These are phyloP conservation scores for Septoria petroselini DNA, from an alignment of 2,329 filamentous ascomycete species.

Conservation along the genomic window DNA sequence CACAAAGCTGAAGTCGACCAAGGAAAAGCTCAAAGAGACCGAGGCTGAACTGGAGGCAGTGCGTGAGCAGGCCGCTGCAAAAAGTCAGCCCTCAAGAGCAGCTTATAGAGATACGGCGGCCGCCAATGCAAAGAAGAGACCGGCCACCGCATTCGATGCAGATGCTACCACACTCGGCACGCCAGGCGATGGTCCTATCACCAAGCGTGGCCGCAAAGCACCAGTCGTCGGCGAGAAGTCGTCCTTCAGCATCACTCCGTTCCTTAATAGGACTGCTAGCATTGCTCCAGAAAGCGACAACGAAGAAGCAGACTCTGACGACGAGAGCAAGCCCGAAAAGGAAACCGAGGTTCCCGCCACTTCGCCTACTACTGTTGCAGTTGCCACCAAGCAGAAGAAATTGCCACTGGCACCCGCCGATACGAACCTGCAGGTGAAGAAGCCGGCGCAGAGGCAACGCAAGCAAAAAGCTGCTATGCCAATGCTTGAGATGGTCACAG, in stretches of 20 bases:
- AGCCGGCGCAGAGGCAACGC: slow-evolving; percentile 37
- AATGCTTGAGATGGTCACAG: slow-evolving; percentile 44
- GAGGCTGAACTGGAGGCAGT: slow-evolving; percentile 50
- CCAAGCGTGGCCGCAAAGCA: slow-evolving; percentile 47
- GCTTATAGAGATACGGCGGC: slow-evolving; percentile 36
- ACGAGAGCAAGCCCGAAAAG: slow-evolving; percentile 29
- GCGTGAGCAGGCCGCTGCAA: slow-evolving; percentile 38
- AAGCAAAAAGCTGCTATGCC: slow-evolving; percentile 40
- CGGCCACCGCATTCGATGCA: slow-evolving; percentile 44
- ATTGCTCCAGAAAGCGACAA: slow-evolving; percentile 47
- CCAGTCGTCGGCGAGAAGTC: slow-evolving; percentile 79
- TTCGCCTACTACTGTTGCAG: slow-evolving; percentile 28
- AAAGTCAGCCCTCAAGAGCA: slow-evolving; percentile 39
- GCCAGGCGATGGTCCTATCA: slow-evolving; percentile 47
- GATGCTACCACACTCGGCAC: slow-evolving; percentile 50
- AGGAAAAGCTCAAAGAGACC: slow-evolving; percentile 69
- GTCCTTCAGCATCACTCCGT: slow-evolving; percentile 88
- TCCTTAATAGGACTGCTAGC: slow-evolving; percentile 72
- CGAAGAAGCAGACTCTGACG: slow-evolving; percentile 31
- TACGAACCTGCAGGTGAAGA: slow-evolving; percentile 43
- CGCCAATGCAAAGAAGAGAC: slow-evolving; percentile 42
- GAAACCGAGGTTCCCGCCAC: slow-evolving; percentile 27
- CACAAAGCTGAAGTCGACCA: slow-evolving; percentile 65
- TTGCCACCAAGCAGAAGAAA: slow-evolving; percentile 36
- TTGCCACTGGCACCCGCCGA: slow-evolving; percentile 47